Base-by-base conservation (phyloP, 164 flowering plant species). In the Stephania cephalantha region DNA sequence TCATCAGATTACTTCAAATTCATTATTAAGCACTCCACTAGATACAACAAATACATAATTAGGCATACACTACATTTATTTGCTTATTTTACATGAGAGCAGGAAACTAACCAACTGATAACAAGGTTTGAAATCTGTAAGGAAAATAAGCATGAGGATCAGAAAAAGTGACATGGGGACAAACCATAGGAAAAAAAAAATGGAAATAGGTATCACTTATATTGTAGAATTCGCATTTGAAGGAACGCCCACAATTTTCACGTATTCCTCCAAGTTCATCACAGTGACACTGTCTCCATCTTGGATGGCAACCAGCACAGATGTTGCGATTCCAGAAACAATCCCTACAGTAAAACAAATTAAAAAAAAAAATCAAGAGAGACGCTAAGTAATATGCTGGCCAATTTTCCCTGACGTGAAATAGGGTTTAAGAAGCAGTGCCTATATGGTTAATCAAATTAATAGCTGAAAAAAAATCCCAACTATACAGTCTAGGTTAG, bases 271-370 rank as follows among this genome's bases (percentile, higher is more conserved):
- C 74, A 79, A 73, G 42, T 76, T 66, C 70, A 79, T 45, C 25
- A 79, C 82, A 1, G 70, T 73, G 66, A 76, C 71, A 55, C 58
- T 58, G 70, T 73, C 79, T 46, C 79, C 79, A 35, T 69, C 73
- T 73, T 79, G 76, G 71, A 79, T 64, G 30, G 74, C 82, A 35
- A 79, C 79, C 65, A 79, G 69, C 48, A 79, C 79, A 3, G 76
- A 69, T 7, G 76, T 76, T 35, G 79, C 82, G 69, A 79, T 64
- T 6, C 82, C 82, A 44, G 77, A 72, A 42, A 79, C 71, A 73
- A 79, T 79, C 20, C 82, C 82, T 79, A 52, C 46, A 77, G 58
- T 3, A 46, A n/a, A n/a, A 42, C 9, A 7, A 58, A 61, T 29
- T 1, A 55, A 30, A 30, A 7, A 3, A 3, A 13, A 15, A 25